These are phyloP conservation scores for Vitis hybrid DNA, from an alignment of 177 flowering plant species.

Conservation along the genomic window DNA sequence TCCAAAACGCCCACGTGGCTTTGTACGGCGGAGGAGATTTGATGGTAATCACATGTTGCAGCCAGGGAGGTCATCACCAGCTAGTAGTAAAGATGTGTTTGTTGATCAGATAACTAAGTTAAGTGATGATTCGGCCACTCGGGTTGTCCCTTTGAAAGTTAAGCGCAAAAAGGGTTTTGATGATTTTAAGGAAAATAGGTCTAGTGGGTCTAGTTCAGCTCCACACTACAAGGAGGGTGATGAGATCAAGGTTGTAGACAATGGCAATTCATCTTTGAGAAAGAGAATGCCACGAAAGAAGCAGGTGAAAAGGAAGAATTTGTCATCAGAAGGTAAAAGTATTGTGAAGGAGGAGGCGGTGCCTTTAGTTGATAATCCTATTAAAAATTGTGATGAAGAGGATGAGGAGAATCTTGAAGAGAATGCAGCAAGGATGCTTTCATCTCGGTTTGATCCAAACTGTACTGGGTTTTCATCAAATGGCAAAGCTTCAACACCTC, in stretches of 20 bases:
- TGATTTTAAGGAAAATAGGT: slow-evolving; percentile 36
- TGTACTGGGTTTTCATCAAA: slow-evolving; percentile 65
- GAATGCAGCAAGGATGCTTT: slow-evolving; percentile 99
- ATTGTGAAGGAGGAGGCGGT: slow-evolving; percentile 21
- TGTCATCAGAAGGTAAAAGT: slow-evolving; percentile 8
- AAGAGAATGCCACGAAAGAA: slow-evolving; percentile 29
- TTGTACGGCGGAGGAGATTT: slow-evolving; percentile 48
- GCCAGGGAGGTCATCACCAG: slow-evolving; percentile 13
- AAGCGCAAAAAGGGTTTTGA: slow-evolving; percentile 24
- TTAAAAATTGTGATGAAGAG: slow-evolving; percentile 30
- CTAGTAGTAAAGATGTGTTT: slow-evolving; percentile 12
- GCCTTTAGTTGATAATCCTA: slow-evolving; percentile 16
- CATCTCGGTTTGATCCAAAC: slow-evolving; percentile 91
- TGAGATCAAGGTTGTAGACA: slow-evolving; percentile 17
- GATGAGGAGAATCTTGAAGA: slow-evolving; percentile 94
- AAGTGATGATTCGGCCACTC: slow-evolving; percentile 18
- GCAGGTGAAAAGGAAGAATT: slow-evolving; percentile 31
- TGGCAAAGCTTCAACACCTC: slow-evolving; percentile 24
- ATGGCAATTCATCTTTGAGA: slow-evolving; percentile 24
- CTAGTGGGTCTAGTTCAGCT: slow-evolving; percentile 22
- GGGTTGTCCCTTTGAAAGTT: slow-evolving; percentile 17
- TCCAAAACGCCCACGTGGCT: slow-evolving; percentile 61
- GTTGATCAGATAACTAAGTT: slow-evolving; percentile 29
- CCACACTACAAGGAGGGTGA: slow-evolving; percentile 25
- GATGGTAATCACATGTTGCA: slow-evolving; percentile 26